Conservation (phyloP, 2,329 filamentous ascomycete genomes). For the Fonsecaea multimorphosa region DNA sequence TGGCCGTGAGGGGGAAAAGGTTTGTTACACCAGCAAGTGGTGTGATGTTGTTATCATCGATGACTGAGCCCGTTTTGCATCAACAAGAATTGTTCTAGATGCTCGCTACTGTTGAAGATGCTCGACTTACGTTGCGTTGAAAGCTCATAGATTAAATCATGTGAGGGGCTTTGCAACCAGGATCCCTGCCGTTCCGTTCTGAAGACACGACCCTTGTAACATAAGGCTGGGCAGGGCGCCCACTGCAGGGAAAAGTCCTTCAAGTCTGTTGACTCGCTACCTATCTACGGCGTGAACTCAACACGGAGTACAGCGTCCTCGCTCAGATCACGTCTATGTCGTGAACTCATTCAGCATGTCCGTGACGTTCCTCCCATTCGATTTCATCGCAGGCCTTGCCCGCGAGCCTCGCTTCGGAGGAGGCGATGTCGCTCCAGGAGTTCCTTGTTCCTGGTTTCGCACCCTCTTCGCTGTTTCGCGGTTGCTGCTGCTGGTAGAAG, state of each 20-base stretch:
- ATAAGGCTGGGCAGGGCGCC: too few species aligned
- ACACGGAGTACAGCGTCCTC: background rate
- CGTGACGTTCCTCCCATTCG: conserved; percentile 16
- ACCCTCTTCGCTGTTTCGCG: conserved; percentile 28
- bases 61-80: background rate
- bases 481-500: conserved; percentile 1
- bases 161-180: background rate
- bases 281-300: background rate
- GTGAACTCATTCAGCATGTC: conserved; percentile 29
- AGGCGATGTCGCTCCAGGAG: conserved; percentile 25
- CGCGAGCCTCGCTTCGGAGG: conserved; percentile 28
- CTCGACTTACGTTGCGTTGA: background rate
- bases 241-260: too few species aligned
- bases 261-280: background rate
- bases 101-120: background rate
- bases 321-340: background rate
- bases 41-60: conserved; percentile 14
- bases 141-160: background rate
- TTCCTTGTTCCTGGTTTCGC: conserved; percentile 23
- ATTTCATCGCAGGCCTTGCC: conserved; percentile 13
- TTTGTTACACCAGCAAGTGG: conserved; percentile 10
- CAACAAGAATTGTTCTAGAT: background rate
- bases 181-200: background rate
- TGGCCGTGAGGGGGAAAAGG: conserved; percentile 14
- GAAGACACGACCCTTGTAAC: background rate